Percentiles rank a stretch among this genome's conserved stretches.
Evolutionary conservation across 2,329 filamentous ascomycete species (phyloP).

Genomic region (Colletotrichum limetticola): DNA sequence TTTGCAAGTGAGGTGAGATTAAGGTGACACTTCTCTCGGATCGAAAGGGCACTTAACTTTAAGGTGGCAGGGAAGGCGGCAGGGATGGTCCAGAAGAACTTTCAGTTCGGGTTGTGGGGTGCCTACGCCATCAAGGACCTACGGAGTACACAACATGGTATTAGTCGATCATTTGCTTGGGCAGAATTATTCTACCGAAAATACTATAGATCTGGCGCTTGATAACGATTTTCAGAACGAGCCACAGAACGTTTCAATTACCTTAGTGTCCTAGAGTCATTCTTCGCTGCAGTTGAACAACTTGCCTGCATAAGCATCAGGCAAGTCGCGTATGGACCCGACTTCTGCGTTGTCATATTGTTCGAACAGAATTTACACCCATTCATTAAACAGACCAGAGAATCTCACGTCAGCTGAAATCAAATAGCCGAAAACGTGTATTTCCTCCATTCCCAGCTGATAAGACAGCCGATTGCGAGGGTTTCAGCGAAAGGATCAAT

Average conservation of each 20-base stretch:
- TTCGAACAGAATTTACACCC: not conserved
- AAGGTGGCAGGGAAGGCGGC: not conserved
- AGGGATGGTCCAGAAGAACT: not conserved
- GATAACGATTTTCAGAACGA: not conserved
- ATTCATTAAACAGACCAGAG: not conserved
- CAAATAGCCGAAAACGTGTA: not conserved
- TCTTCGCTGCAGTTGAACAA: not conserved
- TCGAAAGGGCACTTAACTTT: not conserved
- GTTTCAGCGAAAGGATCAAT: not conserved
- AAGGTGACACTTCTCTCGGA: not conserved
- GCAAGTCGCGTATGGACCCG: too few species aligned
- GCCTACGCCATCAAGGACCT: not conserved
- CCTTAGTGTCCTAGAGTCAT: not conserved
- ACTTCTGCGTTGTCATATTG: not conserved
- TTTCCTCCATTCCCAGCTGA: not conserved
- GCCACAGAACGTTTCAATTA: not conserved
- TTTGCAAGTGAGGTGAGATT: not conserved
- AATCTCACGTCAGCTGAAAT: not conserved
- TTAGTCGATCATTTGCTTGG: not conserved
- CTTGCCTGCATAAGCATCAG: not conserved
- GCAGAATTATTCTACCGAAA: not conserved
- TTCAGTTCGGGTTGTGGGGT: not conserved
- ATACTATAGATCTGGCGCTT: not conserved
- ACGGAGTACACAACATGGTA: not conserved
- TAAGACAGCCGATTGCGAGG: not conserved